Evolutionary conservation across 148 eudicot species (phyloP).

Genomic region (Diospyros kaki): DNA sequence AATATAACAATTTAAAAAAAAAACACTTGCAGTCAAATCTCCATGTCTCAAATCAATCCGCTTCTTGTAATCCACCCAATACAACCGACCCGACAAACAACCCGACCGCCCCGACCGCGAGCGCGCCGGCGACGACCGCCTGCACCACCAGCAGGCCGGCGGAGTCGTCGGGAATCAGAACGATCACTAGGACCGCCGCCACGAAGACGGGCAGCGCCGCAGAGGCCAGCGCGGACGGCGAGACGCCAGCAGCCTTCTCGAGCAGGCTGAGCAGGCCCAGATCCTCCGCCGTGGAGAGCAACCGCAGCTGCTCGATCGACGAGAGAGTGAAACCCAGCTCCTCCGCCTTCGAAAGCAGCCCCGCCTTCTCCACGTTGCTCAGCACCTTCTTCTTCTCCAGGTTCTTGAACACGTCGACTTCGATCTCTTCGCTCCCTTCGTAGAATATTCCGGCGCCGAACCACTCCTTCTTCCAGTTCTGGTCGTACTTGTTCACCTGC

Average conservation of each 20-base stretch:
- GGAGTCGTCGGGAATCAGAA: conserved; percentile 79
- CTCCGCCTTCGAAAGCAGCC: conserved; percentile 81
- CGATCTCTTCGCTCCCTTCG: conserved; percentile 75
- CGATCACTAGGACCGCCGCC: conserved; percentile 57
- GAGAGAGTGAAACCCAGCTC: conserved; percentile 72
- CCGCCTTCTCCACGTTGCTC: conserved; percentile 86
- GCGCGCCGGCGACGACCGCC: conserved; percentile 47
- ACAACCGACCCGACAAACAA: conserved; percentile 79
- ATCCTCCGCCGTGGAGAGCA: conserved; percentile 87
- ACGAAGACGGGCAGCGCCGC: conserved; percentile 59
- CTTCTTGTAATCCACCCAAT: conserved; percentile 82
- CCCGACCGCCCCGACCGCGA: conserved; percentile 58
- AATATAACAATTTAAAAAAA: no score
- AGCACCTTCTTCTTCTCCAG: conserved; percentile 75
- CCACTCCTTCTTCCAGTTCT: conserved; percentile 73
- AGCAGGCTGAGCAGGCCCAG: conserved; percentile 76
- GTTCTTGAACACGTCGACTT: conserved; percentile 87
- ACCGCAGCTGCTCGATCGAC: conserved; percentile 79
- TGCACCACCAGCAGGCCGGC: conserved; percentile 52
- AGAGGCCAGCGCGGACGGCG: conserved; percentile 75
- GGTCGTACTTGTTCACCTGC: conserved; percentile 87
- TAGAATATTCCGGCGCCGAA: conserved; percentile 83
- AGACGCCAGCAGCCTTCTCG: conserved; percentile 50
- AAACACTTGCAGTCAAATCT: no score
- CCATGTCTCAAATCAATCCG: conserved; percentile 39